Evolutionary conservation across 495 filamentous ascomycete genomes (phyloP), one percentile per base, ranked within the genome.

Genomic region (Penicillium verhagenii): DNA sequence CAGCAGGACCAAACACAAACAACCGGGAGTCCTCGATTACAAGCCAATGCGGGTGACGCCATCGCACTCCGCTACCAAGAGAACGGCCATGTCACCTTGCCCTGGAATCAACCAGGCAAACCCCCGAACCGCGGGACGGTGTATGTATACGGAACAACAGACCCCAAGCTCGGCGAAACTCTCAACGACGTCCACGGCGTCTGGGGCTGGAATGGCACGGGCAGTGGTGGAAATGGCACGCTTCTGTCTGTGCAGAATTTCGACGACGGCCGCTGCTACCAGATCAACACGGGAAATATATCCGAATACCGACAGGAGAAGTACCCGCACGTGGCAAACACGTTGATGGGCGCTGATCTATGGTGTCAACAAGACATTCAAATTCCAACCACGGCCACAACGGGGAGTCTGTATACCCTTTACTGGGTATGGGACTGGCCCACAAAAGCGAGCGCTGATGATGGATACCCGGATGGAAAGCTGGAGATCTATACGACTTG

Each of bases 391-490:
- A 78, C 85, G 56, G 64, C 76, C 21, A 59, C 72, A 3, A 59
- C 66, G 13, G 83, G 86, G 18, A 79, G 77, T 25, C 65, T 75
- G 2, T 86, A 87, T 56, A 90, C 90, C 0, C 67, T 94, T 37
- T 92, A 96, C 72, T 97, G 92, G 92, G 84, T 96, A 4, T 96
- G 92, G 92, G 86, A 95, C 58, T 97, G 90, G 90, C 85, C 87
- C 4, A 86, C 82, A 0, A 68, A 68, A 11, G 69, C 80, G 13
- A 66, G 64, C 11, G 64, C 53, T 20, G 76, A 79, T 61, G 77
- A 71, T 42, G 70, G 47, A 29, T 64, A 77, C 13, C 79, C 80
- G 2, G 63, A 79, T 1, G 79, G 80, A 19, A 85, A 81, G 55
- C 74, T 77, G 52, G 86, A 96, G 68, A 80, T 85, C 53, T 96